Evolutionary conservation across 345 rosid genomes (phyloP).

Genomic region (Nasturtium officinale): DNA sequence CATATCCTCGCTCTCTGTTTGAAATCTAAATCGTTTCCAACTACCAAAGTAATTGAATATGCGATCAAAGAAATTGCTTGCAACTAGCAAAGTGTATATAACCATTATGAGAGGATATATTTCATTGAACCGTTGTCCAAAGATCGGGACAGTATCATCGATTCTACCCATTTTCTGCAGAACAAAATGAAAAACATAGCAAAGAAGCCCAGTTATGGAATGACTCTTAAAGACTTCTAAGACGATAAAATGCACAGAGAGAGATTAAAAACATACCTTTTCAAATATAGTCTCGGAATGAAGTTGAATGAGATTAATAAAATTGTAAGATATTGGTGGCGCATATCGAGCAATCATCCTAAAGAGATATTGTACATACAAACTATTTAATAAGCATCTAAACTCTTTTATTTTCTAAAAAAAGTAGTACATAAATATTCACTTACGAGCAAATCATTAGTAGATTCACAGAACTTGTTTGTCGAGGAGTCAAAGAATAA

Average conservation of each 20-base stretch:
- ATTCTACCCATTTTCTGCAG: conserved; percentile 97
- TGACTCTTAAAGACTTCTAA: conserved; percentile 4
- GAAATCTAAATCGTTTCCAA: conserved; percentile 90
- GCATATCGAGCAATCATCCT: conserved; percentile 99
- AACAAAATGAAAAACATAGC: conserved; percentile 12
- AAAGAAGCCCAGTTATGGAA: conserved; percentile 21
- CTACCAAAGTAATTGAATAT: conserved; percentile 86
- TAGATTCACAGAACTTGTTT: conserved; percentile 95
- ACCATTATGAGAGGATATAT: conserved; percentile 99
- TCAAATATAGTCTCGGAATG: conserved; percentile 74
- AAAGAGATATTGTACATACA: conserved; percentile 25
- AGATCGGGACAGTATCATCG: conserved; percentile 79
- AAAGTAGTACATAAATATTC: background rate
- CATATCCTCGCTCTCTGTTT: conserved; percentile 79
- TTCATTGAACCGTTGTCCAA: conserved; percentile 82
- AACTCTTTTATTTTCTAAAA: background rate
- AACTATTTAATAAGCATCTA: conserved; percentile 23
- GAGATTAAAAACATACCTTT: conserved; percentile 51
- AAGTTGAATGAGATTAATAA: conserved; percentile 90
- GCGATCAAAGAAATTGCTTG: conserved; percentile 90
- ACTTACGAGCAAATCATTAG: conserved; percentile 99
- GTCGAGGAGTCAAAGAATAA: conserved; percentile 94
- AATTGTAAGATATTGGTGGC: conserved; percentile 93
- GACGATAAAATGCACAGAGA: background rate
- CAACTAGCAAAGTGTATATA: conserved; percentile 83